Percentiles rank a stretch among this genome's conserved stretches.
These are phyloP conservation scores for Verticillium isaacii DNA, from an alignment of 2,329 filamentous ascomycete species.

Conservation along the genomic window DNA sequence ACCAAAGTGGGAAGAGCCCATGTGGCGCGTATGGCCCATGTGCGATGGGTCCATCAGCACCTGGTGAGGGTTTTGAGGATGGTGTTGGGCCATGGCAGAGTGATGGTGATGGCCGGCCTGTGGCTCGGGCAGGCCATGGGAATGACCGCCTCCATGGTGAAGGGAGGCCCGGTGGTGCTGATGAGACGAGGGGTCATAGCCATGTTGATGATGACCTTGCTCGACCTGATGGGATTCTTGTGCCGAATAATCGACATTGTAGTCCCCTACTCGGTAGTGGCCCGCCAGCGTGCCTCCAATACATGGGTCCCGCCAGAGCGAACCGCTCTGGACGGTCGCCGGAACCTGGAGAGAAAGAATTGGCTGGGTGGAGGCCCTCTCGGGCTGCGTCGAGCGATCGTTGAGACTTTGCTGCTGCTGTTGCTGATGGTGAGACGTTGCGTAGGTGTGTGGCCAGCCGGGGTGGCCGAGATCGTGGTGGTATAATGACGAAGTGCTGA, in stretches of 20 bases:
- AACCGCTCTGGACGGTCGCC: conserved; percentile 69
- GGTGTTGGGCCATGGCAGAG: conserved; percentile 18
- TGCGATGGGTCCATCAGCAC: conserved; percentile 53
- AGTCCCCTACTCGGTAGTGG: conserved; percentile 69
- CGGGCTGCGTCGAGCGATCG: conserved; percentile 43
- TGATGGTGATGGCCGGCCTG: conserved; percentile 35
- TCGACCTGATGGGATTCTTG: conserved; percentile 62
- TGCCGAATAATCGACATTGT: conserved; percentile 70
- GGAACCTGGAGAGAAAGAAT: conserved; percentile 58
- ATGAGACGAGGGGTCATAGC: conserved; percentile 48
- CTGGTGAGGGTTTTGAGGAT: conserved; percentile 47
- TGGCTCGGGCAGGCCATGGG: conserved; percentile 41
- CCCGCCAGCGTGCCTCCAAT: conserved; percentile 67
- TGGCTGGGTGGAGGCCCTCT: conserved; percentile 47
- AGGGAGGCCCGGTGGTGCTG: conserved; percentile 40
- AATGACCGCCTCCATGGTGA: conserved; percentile 36
- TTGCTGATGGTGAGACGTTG: conserved; percentile 10
- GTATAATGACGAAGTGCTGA: conserved; percentile 10
- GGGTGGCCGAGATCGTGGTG: conserved; percentile 9
- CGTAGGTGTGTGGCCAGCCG: conserved; percentile 19
- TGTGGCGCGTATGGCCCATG: conserved; percentile 45
- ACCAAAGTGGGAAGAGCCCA: conserved; percentile 50
- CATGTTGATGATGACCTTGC: conserved; percentile 59
- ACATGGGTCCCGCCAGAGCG: conserved; percentile 75
- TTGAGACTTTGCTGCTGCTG: conserved; percentile 7